Evolutionary conservation across 106 monocot genomes (phyloP), one percentile per base, ranked within the genome.

Genomic region (Phalaenopsis equestris): DNA sequence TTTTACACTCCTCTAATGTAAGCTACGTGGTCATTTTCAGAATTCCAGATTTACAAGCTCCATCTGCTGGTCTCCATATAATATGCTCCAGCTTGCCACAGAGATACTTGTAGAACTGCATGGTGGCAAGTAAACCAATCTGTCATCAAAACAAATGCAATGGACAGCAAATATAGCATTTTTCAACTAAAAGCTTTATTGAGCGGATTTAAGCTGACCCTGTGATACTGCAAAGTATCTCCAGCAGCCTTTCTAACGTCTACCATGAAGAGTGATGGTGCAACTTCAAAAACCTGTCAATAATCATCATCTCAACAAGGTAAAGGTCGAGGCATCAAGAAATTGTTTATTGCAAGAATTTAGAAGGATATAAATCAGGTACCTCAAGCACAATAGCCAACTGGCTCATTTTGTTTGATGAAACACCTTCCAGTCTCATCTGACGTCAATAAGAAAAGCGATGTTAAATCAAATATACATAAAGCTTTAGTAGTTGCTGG

Each of bases 231-330:
- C 45, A 92, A 81, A 73, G 92, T 92, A 77, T 97, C 94, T 36
- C 96, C 96, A 72, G 94, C 87, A 84, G 90, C 94, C 81, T 89
- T 94, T 41, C 96, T 89, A 55, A 97, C 92, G 85, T 97, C 94
- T 72, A 92, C 87, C 96, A 97, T 97, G 84, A 92, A 97, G 36
- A 97, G 87, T 56, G 96, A 92, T 73, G 90, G 87, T 3, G 90
- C 96, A 72, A 97, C 96, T 94, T 97, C 90, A 75, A 82, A 97
- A 82, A 97, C 92, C 96, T 96, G 88, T 21, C 30, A 58, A 78
- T 45, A 80, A 55, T 37, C 7, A 7, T 12, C 12, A 10, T 12
- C 2, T 14, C 11, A 52, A 14, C 10, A 52, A 52, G 12, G 12
- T 3, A 52, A 52, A 12, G 52, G 52, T 52, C 12, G 52, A 52